These are phyloP conservation scores for Alternaria postmessia DNA, from an alignment of 2,329 filamentous ascomycete species.

Conservation along the genomic window DNA sequence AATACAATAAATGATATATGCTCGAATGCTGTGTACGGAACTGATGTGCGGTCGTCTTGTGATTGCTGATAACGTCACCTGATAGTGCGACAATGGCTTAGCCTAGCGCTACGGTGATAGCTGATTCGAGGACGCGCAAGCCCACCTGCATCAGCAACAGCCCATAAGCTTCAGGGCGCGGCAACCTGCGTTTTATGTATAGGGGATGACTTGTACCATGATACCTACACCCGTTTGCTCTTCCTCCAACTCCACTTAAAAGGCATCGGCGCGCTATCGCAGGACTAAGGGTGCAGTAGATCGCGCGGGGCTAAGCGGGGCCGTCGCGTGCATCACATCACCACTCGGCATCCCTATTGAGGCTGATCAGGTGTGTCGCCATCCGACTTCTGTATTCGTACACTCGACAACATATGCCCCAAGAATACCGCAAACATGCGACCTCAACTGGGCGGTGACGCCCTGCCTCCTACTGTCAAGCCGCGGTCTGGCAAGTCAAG, in stretches of 20 bases:
- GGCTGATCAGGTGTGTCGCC: constrained; percentile 11
- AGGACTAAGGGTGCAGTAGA: constrained; percentile 20
- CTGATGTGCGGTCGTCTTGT: constrained; percentile 8
- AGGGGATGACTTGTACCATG: constrained; percentile 9
- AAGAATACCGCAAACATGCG: constrained; percentile 34
- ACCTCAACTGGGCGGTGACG: constrained; percentile 48
- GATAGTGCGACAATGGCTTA: constrained; percentile 15
- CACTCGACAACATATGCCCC: constrained; percentile 14
- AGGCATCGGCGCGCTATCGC: constrained; percentile 19
- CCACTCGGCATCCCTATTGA: constrained; percentile 11
- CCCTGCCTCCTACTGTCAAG: constrained; percentile 39
- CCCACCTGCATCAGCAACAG: constrained; percentile 19
- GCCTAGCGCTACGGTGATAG: background rate
- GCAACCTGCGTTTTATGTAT: constrained; percentile 10
- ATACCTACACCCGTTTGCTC: background rate
- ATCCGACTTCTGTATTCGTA: constrained; percentile 1
- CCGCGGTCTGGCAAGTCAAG: constrained; percentile 51
- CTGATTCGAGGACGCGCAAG: constrained; percentile 18
- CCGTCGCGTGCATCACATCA: constrained; percentile 22
- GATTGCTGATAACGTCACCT: constrained; percentile 34
- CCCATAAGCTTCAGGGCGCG: constrained; percentile 15
- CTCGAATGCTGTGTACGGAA: constrained; percentile 2
- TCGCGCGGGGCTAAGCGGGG: constrained; percentile 30
- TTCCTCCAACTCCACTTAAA: constrained; percentile 5
- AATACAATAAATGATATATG: constrained; percentile 19